Conservation (phyloP, 768 basidiomycete species). For the Rhizopogon rudus region DNA sequence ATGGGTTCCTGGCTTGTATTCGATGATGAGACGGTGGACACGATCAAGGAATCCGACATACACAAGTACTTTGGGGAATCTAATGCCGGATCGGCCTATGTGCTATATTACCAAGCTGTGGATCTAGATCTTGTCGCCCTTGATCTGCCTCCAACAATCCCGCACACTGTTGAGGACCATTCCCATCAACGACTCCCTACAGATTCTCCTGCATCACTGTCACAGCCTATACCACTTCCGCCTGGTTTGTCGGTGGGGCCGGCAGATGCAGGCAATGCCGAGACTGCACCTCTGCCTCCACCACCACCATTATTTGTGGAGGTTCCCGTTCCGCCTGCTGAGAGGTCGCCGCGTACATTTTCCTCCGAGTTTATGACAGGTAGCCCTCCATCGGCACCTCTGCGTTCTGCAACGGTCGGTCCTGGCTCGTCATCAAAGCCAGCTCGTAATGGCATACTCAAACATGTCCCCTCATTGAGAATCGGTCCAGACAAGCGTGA, state of each 20-base stretch:
- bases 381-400: constrained; percentile 8
- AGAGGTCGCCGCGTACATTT: constrained; percentile 21
- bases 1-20: constrained; percentile 85
- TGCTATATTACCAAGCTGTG: constrained; percentile 93
- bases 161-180: constrained; percentile 15
- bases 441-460: constrained; percentile 16
- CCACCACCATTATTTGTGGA: constrained; percentile 20
- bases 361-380: constrained; percentile 14
- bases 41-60: constrained; percentile 87
- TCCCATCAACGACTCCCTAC: constrained; percentile 9
- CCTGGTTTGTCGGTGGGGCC: constrained; percentile 32
- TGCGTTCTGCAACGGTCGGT: constrained; percentile 6
- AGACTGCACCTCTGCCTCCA: constrained; percentile 9
- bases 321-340: constrained; percentile 3
- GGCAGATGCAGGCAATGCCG: constrained; percentile 11
- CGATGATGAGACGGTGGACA: constrained; percentile 90
- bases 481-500: constrained; percentile 15
- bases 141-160: constrained; percentile 47
- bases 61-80: constrained; percentile 93
- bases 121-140: constrained; percentile 75
- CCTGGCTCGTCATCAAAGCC: constrained; percentile 14
- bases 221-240: constrained; percentile 24
- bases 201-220: constrained; percentile 21
- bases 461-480: constrained; percentile 19
- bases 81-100: constrained; percentile 85